Percentiles rank a stretch among this genome's conserved stretches.
Conservation (phyloP, 2,329 filamentous ascomycete species). For the Talaromyces sp. region DNA sequence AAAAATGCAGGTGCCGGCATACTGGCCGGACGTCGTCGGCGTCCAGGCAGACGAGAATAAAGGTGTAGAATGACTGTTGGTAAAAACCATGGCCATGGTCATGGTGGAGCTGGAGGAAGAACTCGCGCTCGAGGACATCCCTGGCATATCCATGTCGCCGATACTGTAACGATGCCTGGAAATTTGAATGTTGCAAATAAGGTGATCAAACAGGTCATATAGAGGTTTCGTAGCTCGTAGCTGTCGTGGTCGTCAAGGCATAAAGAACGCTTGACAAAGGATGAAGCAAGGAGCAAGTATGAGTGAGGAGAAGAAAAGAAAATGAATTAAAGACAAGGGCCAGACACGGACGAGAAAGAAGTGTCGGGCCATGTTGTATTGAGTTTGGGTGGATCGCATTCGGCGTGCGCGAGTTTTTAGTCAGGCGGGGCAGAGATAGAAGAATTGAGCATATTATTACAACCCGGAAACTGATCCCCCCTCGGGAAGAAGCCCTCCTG, state of each 20-base stretch:
- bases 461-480: background rate
- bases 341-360: background rate
- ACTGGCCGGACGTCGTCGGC: constrained; percentile 64
- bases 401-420: constrained; percentile 13
- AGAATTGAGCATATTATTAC: constrained; percentile 9
- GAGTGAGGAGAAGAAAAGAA: background rate
- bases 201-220: background rate
- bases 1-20: constrained; percentile 90
- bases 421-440: background rate
- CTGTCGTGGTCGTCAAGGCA: background rate
- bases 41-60: constrained; percentile 71
- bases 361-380: background rate
- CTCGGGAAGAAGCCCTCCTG: background rate
- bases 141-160: constrained; percentile 7
- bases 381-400: constrained; percentile 3
- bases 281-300: background rate
- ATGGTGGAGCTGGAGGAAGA: constrained; percentile 15
- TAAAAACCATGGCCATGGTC: constrained; percentile 40
- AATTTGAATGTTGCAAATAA: background rate
- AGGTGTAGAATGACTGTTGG: constrained; percentile 58
- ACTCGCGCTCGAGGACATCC: constrained; percentile 3
- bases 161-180: background rate
- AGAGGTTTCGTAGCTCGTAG: background rate
- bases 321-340: background rate
- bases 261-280: background rate